Evolutionary conservation across 1,284 basidiomycete species (phyloP).

Genomic region (Ganoderma boninense): DNA sequence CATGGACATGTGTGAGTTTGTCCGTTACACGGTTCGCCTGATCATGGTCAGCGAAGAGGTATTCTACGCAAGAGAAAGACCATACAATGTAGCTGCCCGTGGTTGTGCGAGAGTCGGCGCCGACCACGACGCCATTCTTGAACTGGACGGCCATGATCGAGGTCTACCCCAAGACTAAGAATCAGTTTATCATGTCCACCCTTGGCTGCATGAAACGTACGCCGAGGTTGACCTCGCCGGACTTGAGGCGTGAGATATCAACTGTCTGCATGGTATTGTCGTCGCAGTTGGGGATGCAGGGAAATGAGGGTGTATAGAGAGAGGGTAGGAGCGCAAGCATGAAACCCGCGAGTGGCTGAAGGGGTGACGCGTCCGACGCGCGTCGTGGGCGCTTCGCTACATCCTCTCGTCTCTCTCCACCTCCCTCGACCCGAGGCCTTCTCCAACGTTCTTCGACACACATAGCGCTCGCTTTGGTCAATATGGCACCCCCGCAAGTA

Average conservation of each 20-base stretch:
- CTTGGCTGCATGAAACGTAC: slow-evolving; percentile 59
- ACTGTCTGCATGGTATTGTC: slow-evolving; percentile 67
- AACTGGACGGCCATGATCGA: slow-evolving; percentile 99
- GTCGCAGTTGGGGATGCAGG: slow-evolving; percentile 26
- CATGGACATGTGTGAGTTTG: slow-evolving; percentile 97
- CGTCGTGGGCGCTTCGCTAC: slow-evolving; percentile 47
- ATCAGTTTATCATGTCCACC: neutral
- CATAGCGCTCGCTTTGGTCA: slow-evolving; percentile 16
- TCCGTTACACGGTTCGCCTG: slow-evolving; percentile 98
- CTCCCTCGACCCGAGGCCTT: slow-evolving; percentile 32
- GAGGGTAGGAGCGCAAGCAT: slow-evolving; percentile 34
- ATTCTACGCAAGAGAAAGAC: neutral
- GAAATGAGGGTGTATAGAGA: slow-evolving; percentile 33
- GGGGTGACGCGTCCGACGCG: slow-evolving; percentile 62
- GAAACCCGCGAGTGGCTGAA: slow-evolving; percentile 35
- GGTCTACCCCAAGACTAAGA: slow-evolving; percentile 62
- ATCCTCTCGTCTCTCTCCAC: slow-evolving; percentile 42
- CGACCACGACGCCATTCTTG: slow-evolving; percentile 93
- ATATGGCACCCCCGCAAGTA: slow-evolving; percentile 64
- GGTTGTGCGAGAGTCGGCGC: slow-evolving; percentile 97
- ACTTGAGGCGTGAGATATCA: slow-evolving; percentile 83
- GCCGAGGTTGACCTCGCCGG: slow-evolving; percentile 94
- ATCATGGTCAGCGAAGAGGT: neutral
- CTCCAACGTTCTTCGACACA: neutral
- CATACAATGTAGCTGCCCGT: slow-evolving; percentile 95